Base-by-base conservation (phyloP, 352 stramenopile species). In the Globisporangium megalacanthum region DNA sequence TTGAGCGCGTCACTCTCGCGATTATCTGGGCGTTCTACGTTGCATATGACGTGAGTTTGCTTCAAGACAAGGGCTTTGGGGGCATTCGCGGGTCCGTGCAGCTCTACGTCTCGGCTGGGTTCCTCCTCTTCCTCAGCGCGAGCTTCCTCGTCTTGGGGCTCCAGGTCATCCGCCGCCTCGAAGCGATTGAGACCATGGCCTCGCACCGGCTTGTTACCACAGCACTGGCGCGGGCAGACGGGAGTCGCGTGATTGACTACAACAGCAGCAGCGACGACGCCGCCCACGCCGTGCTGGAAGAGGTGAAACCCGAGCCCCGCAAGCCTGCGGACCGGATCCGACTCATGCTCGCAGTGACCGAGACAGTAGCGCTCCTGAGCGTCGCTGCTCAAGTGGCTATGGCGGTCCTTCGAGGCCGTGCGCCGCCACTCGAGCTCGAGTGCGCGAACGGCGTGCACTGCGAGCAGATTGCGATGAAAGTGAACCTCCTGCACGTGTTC, bases 391-490 rank as follows among this genome's bases (percentile, higher is more conserved):
- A 77, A 64, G 71, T 88, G 42, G 80, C 77, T 64, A 70, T 79
- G 35, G 75, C 64, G 2, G 54, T 81, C 15, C 61, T 41, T 4
- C 62, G 68, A 25, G 65, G 46, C 3, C 60, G 54, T 13, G 52
- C 58, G 4, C 57, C 51, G 15, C 47, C 56, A 7, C 17, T 65
- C 3, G 79, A 85, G 52, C 68, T 89, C 29, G 65, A 72, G 4
- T 89, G 79, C 33, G 77, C 79, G 11, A 88, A 88, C 37, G 79
- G 77, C 8, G 52, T 79, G 17, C 47, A 64, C 17, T 89, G 79
- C 47, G 68, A 75, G 9, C 61, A 61, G 31, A 49, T 89, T 42
- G 60, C 67, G n/a, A 53, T 62, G 22, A 37, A 52, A 39, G 49
- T 83, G 25, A 75, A 61, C 36, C 64, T 69, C 14, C 53, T 83